Percentiles rank a stretch among this genome's conserved stretches.
Conservation (phyloP, 345 rosid species). For the Gynandropsis gynandra region DNA sequence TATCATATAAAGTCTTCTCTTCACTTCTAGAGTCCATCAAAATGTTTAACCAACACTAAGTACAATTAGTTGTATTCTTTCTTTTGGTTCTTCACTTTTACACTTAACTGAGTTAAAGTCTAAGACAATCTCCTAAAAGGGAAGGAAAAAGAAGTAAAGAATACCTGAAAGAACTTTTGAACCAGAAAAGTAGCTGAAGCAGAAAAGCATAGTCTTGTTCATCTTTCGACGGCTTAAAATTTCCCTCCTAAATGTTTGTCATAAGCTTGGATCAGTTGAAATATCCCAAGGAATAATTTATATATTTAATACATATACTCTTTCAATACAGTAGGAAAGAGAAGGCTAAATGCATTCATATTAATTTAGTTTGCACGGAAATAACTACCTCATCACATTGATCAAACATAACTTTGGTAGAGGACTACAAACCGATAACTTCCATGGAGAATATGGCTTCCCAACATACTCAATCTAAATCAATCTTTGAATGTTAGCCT, state of each 20-base stretch:
- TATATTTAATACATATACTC: background rate
- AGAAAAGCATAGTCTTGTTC: constrained; percentile 76
- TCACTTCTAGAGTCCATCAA: background rate
- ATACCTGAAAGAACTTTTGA: constrained; percentile 83
- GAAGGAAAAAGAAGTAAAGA: constrained; percentile 12
- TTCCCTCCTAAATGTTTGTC: constrained; percentile 53
- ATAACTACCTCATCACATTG: no score
- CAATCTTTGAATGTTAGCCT: no score
- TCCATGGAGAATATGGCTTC: no score
- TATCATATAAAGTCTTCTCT: constrained; percentile 2
- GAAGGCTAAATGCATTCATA: no score
- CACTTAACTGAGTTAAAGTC: background rate
- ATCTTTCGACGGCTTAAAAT: constrained; percentile 46
- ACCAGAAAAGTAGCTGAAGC: constrained; percentile 96
- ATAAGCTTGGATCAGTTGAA: constrained; percentile 18
- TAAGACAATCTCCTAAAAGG: background rate
- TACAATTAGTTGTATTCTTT: background rate
- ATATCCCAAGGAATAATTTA: background rate
- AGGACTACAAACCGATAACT: no score
- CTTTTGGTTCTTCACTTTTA: constrained; percentile 4
- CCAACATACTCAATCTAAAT: no score
- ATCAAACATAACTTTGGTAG: no score
- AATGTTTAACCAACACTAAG: background rate
- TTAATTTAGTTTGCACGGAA: no score
- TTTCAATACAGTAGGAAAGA: no score